phyloP scores from a whole-genome alignment of 2,329 filamentous ascomycete species.

The Harringtonia aguacate region DNA sequence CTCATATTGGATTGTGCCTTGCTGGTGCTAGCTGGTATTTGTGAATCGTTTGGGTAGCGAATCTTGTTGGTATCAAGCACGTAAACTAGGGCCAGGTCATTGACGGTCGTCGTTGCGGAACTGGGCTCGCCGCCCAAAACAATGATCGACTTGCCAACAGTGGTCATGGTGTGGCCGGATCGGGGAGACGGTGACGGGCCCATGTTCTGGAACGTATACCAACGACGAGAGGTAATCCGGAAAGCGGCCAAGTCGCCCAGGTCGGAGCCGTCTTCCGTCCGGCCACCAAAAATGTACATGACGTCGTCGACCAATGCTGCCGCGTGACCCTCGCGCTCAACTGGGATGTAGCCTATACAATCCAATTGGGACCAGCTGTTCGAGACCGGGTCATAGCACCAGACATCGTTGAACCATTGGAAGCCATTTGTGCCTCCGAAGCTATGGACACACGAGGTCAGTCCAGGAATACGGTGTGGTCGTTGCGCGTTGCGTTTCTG shows the following conservation, averaged over 20 bases:
- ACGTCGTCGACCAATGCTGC: slow-evolving; percentile 91
- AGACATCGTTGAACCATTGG: slow-evolving; percentile 98
- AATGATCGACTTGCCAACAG: slow-evolving; percentile 83
- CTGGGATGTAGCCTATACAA: slow-evolving; percentile 95
- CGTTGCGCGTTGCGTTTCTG: neutral
- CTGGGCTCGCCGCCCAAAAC: slow-evolving; percentile 92
- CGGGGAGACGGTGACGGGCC: slow-evolving; percentile 86
- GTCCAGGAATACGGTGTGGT: neutral
- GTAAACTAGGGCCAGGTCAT: slow-evolving; percentile 81
- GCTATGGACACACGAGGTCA: slow-evolving; percentile 29
- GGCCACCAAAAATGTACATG: slow-evolving; percentile 98
- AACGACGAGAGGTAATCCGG: slow-evolving; percentile 65
- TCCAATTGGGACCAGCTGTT: slow-evolving; percentile 85
- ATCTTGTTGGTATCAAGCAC: slow-evolving; percentile 94
- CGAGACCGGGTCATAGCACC: slow-evolving; percentile 78
- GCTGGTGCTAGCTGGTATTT: slow-evolving; percentile 22
- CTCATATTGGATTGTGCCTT: slow-evolving; percentile 12
- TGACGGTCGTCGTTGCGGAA: slow-evolving; percentile 67
- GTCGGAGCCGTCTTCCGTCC: slow-evolving; percentile 86
- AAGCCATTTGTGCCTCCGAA: slow-evolving; percentile 95
- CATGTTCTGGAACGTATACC: slow-evolving; percentile 99
- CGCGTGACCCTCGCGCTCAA: slow-evolving; percentile 87
- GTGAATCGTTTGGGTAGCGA: slow-evolving; percentile 76
- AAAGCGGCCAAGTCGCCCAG: slow-evolving; percentile 84
- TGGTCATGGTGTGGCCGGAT: slow-evolving; percentile 96